Evolutionary conservation across 768 basidiomycete genomes (phyloP).

Genomic region (Leccinum uliginosum): DNA sequence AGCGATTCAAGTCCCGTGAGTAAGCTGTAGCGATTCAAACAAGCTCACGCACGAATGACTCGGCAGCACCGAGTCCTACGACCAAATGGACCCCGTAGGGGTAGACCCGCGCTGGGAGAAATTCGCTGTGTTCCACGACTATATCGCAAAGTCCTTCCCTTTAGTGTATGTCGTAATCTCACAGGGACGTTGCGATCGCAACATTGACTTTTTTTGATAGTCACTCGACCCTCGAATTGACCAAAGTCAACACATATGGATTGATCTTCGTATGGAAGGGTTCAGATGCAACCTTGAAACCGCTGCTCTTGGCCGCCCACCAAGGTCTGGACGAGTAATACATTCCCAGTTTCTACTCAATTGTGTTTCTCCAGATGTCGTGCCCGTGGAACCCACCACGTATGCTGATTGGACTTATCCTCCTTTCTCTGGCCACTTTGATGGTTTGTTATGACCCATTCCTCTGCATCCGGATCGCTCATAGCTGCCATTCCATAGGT

Average conservation of each 20-base stretch:
- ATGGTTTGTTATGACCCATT: constrained; percentile 33
- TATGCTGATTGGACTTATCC: constrained; percentile 55
- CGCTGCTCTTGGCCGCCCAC: constrained; percentile 50
- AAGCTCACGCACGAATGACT: constrained; percentile 3
- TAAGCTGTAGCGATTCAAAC: constrained; percentile 4
- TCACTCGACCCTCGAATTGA: constrained; percentile 46
- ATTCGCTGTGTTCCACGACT: constrained; percentile 51
- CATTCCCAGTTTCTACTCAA: not conserved
- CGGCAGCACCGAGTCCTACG: constrained; percentile 48
- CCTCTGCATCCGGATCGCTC: not conserved
- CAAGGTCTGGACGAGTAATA: constrained; percentile 37
- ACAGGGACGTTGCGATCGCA: not conserved
- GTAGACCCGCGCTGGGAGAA: constrained; percentile 52
- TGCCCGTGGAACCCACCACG: constrained; percentile 58
- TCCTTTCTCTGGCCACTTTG: constrained; percentile 60
- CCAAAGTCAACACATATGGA: constrained; percentile 60
- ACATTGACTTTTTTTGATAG: constrained; percentile 26
- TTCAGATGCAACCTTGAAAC: constrained; percentile 44
- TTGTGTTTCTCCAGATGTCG: constrained; percentile 46
- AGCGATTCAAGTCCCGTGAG: constrained; percentile 39
- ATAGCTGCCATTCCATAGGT: constrained; percentile 17
- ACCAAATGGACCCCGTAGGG: constrained; percentile 44
- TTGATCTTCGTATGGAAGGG: constrained; percentile 59
- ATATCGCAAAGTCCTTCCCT: constrained; percentile 55
- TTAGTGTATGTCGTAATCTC: constrained; percentile 41